Evolutionary conservation across 2,329 filamentous ascomycete species (phyloP), one percentile per base, ranked within the genome.

Genomic region (Parastagonospora avenae): DNA sequence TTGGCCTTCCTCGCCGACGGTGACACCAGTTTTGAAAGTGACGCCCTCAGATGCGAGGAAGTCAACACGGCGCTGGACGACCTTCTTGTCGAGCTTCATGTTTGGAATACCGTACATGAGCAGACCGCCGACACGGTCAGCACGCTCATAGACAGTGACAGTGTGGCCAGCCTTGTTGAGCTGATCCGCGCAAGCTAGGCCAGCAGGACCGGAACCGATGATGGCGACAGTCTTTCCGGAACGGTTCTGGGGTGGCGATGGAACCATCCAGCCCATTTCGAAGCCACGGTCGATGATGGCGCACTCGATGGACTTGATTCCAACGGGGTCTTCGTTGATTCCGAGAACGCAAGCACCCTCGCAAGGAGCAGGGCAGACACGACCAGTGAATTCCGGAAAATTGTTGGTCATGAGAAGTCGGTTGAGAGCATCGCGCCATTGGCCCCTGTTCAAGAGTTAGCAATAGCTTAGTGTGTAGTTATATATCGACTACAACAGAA

Each of bases 71-170:
- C 93, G 90, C 82, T 97, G 93, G 54, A 97, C 93, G 58, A 97
- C 87, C 71, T 91, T 91, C 84, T 97, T 97, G 80, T 97, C 93
- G 36, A 97, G 89, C 82, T 97, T 97, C 93, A 97, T 97, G 82
- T 97, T 97, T 62, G 93, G 93, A 63, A 97, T 97, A 63, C 93
- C 93, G 72, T 97, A 97, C 93, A 97, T 97, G 68, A 97, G 85
- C 48, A 97, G 82, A 75, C 93, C 93, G 77, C 93, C 93, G 50
- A 89, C 80, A 60, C 93, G 91, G 72, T 97, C 93, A 53, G 92
- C 86, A 59, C 93, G 91, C 82, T 97, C 93, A 70, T 94, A 97
- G 14, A 97, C 85, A 10, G 91, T 96, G 47, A 97, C 91, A 4
- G 73, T 79, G 78, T 97, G 93, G 27, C 93, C 93, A 64, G 90